Conservation (phyloP, 2,329 filamentous ascomycete genomes). For the Aspergillus intermedius region DNA sequence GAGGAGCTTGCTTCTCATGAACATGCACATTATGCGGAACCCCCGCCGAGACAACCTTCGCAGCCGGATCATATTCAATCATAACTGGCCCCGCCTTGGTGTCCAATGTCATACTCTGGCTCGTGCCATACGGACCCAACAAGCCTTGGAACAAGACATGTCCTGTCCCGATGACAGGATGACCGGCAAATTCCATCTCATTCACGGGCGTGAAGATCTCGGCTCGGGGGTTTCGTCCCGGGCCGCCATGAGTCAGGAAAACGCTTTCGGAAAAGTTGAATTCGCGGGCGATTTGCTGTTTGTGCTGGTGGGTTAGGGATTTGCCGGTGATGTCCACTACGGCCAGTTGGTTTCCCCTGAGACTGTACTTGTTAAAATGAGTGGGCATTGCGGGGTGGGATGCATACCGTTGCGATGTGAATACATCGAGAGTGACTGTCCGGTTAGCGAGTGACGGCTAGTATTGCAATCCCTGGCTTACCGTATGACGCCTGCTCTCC, state of each 20-base stretch:
- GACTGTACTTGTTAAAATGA: background rate
- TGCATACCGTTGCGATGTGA: background rate
- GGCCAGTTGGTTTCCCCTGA: slow-evolving; percentile 5
- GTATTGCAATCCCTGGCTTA: background rate
- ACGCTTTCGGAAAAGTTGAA: slow-evolving; percentile 61
- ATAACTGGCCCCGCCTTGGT: slow-evolving; percentile 41
- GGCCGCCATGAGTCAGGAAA: slow-evolving; percentile 48
- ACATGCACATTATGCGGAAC: slow-evolving; percentile 63
- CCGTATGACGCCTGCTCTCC: background rate
- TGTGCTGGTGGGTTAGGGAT: slow-evolving; percentile 44
- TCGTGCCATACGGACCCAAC: slow-evolving; percentile 4
- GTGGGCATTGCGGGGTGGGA: background rate
- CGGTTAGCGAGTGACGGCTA: no score
- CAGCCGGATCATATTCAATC: slow-evolving; percentile 33
- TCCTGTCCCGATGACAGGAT: slow-evolving; percentile 51
- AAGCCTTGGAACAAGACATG: slow-evolving; percentile 33
- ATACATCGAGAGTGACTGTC: background rate
- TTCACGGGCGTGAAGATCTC: slow-evolving; percentile 53
- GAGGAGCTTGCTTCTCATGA: slow-evolving; percentile 39
- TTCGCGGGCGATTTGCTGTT: slow-evolving; percentile 54
- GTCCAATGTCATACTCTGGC: slow-evolving; percentile 11
- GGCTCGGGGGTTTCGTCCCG: slow-evolving; percentile 37
- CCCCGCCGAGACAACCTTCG: slow-evolving; percentile 47
- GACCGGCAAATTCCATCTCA: slow-evolving; percentile 58
- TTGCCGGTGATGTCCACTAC: background rate